Percentiles rank a stretch among this genome's conserved stretches.
These are phyloP conservation scores for Wickerhamomyces silvicola DNA, from an alignment of 805 yeast genomes.

Conservation along the genomic window DNA sequence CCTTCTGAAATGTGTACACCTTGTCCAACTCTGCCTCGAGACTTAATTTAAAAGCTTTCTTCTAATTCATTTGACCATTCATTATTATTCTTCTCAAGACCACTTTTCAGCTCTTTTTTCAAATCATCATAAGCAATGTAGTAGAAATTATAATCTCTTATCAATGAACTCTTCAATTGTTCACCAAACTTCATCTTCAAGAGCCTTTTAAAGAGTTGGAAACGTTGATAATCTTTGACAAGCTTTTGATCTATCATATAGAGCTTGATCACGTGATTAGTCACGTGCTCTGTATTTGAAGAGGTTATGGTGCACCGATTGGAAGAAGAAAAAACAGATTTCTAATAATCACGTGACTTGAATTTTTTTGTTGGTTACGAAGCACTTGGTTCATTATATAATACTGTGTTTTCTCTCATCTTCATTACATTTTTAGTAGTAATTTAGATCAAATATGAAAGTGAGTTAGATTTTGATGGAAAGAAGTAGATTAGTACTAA, in stretches of 20 bases:
- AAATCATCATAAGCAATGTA: conserved; percentile 89
- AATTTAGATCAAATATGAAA: conserved; percentile 1
- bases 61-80: conserved; percentile 76
- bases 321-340: too few species aligned
- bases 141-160: conserved; percentile 85
- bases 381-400: too few species aligned
- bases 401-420: too few species aligned
- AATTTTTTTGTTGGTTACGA: too few species aligned
- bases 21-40: conserved; percentile 85
- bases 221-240: too few species aligned
- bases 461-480: too few species aligned
- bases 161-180: conserved; percentile 80
- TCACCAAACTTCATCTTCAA: conserved; percentile 87
- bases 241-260: too few species aligned
- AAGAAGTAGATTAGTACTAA: too few species aligned
- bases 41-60: conserved; percentile 65
- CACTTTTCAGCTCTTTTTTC: conserved; percentile 71
- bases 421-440: too few species aligned
- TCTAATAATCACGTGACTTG: too few species aligned
- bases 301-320: too few species aligned
- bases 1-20: conserved; percentile 84
- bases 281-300: too few species aligned
- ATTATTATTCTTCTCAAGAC: conserved; percentile 47
- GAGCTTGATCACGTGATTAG: neutral
- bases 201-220: neutral